Conservation (phyloP, 208 protist species). For the Acanthamoeba divionensis region DNA sequence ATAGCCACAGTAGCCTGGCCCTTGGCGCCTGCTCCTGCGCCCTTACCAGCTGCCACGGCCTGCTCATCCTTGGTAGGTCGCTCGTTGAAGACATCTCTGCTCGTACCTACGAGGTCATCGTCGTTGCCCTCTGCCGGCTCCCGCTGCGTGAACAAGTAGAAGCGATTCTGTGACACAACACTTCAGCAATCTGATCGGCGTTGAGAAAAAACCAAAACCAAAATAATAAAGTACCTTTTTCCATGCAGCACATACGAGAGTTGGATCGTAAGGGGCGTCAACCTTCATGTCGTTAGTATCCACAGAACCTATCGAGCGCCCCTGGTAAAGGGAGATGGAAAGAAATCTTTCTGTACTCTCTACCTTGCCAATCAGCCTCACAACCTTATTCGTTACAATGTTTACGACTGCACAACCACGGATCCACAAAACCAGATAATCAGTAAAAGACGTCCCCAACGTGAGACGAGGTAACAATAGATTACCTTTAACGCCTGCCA, state of each 20-base stretch:
- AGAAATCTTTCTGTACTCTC: slow-evolving; percentile 85
- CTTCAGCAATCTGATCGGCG: too few species aligned
- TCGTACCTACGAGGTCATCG: background rate
- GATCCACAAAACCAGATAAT: background rate
- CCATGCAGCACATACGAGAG: slow-evolving; percentile 80
- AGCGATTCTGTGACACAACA: too few species aligned
- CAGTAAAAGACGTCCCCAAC: background rate
- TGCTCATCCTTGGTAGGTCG: slow-evolving; percentile 81
- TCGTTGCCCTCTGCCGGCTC: slow-evolving; percentile 78
- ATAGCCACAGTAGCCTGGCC: slow-evolving; percentile 65
- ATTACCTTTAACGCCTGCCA: slow-evolving; percentile 85
- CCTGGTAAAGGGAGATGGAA: slow-evolving; percentile 82
- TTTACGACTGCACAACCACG: slow-evolving; percentile 76
- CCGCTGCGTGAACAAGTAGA: slow-evolving; percentile 83
- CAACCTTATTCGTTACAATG: slow-evolving; percentile 74
- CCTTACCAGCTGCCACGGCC: slow-evolving; percentile 21
- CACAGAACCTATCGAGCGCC: slow-evolving; percentile 52
- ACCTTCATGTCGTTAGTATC: slow-evolving; percentile 30
- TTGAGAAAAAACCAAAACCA: too few species aligned
- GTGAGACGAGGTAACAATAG: background rate
- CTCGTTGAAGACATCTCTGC: slow-evolving; percentile 89
- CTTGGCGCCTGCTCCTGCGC: background rate
- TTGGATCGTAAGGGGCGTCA: slow-evolving; percentile 77
- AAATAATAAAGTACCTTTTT: too few species aligned
- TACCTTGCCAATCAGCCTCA: slow-evolving; percentile 58